These are phyloP conservation scores for Apiospora malaysiana DNA, from an alignment of 2,329 filamentous ascomycete species.

Conservation along the genomic window DNA sequence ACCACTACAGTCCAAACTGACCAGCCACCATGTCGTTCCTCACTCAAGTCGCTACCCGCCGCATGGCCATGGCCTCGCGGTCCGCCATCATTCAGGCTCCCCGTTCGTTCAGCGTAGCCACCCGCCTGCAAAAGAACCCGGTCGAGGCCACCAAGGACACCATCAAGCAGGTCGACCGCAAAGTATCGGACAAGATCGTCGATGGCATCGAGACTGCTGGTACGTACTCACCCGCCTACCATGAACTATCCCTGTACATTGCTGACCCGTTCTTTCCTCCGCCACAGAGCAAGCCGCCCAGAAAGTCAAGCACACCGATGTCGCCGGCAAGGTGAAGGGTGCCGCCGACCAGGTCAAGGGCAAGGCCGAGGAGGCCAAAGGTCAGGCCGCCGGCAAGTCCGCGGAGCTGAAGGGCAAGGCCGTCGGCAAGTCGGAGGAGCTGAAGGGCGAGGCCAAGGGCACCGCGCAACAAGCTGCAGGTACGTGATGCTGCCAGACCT, in stretches of 20 bases:
- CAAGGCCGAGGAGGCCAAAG: conserved; percentile 37
- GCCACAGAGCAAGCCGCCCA: conserved; percentile 43
- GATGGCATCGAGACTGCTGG: conserved; percentile 65
- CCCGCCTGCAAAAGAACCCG: conserved; percentile 52
- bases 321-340: conserved; percentile 43
- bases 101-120: conserved; percentile 57
- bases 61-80: conserved; percentile 45
- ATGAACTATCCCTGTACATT: background rate
- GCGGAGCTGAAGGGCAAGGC: conserved; percentile 28
- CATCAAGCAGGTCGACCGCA: conserved; percentile 63
- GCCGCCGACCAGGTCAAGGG: conserved; percentile 39
- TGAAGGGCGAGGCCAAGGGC: conserved; percentile 45
- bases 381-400: conserved; percentile 36
- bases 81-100: conserved; percentile 47
- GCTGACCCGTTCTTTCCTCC: conserved; percentile 24
- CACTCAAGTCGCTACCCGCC: conserved; percentile 52
- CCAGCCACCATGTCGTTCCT: conserved; percentile 58
- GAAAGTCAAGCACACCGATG: conserved; percentile 56
- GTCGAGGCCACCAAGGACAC: conserved; percentile 64
- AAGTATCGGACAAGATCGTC: conserved; percentile 65
- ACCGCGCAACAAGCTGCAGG: conserved; percentile 27
- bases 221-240: conserved; percentile 49
- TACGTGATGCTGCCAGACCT: background rate
- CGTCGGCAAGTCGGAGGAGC: conserved; percentile 33
- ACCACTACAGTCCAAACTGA: background rate